Evolutionary conservation across 805 yeast genomes (phyloP).

Genomic region (Metschnikowia sp.): DNA sequence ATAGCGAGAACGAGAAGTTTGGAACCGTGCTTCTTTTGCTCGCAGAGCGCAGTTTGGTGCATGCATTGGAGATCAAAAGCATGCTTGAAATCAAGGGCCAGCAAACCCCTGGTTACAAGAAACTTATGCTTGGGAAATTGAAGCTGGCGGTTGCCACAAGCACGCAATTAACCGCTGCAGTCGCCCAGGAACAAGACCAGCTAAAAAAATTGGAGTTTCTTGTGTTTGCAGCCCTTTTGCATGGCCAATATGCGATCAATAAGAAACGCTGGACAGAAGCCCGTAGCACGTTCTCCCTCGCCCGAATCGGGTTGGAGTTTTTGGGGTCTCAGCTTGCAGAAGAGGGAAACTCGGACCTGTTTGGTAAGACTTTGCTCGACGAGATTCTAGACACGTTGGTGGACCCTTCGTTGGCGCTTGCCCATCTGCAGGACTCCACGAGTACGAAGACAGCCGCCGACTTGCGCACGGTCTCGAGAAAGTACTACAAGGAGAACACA

Average conservation of each 20-base stretch:
- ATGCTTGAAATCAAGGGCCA: conserved; percentile 52
- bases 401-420: conserved; percentile 63
- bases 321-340: conserved; percentile 25
- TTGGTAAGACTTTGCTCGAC: conserved; percentile 40
- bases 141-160: conserved; percentile 55
- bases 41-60: conserved; percentile 76
- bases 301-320: conserved; percentile 59
- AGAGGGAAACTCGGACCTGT: neutral
- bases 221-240: conserved; percentile 44
- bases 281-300: conserved; percentile 50
- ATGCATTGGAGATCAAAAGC: conserved; percentile 60
- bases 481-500: conserved; percentile 30
- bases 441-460: conserved; percentile 35
- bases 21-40: conserved; percentile 59
- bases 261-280: conserved; percentile 57
- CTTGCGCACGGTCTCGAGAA: conserved; percentile 47
- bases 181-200: conserved; percentile 35
- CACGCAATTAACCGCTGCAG: conserved; percentile 40
- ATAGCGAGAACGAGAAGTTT: conserved; percentile 46
- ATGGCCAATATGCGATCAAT: conserved; percentile 50
- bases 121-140: conserved; percentile 55
- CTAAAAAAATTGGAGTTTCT: conserved; percentile 28
- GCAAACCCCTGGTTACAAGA: conserved; percentile 44
- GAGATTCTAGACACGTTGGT: conserved; percentile 57
- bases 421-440: conserved; percentile 41